A percentile compares a stretch with the other conserved stretches of the same genome.
These are phyloP conservation scores for Psilocybe azurescens DNA, from an alignment of 768 basidiomycete genomes.

Conservation along the genomic window DNA sequence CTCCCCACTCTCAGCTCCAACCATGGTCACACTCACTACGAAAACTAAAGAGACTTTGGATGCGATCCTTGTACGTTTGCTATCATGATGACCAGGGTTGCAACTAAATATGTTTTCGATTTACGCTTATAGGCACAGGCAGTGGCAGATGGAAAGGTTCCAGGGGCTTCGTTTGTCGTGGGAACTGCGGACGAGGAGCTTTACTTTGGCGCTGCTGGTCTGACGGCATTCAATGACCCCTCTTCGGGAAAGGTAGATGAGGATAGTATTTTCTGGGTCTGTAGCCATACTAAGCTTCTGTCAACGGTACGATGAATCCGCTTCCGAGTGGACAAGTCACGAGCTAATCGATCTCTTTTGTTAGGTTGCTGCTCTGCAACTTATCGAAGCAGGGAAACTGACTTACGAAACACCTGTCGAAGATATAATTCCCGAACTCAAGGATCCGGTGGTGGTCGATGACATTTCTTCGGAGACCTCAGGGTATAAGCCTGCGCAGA, in stretches of 20 bases:
- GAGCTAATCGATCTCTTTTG: background rate
- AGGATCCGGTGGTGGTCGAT: slow-evolving; percentile 28
- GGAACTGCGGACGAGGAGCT: slow-evolving; percentile 28
- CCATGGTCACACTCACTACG: slow-evolving; percentile 13
- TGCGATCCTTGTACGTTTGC: slow-evolving; percentile 17
- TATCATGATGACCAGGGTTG: background rate
- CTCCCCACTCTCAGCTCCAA: background rate
- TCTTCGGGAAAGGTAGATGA: slow-evolving; percentile 27
- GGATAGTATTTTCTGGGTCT: slow-evolving; percentile 37
- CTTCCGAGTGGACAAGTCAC: background rate
- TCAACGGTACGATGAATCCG: slow-evolving; percentile 22
- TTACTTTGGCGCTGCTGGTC: slow-evolving; percentile 29
- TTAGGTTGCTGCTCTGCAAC: slow-evolving; percentile 37
- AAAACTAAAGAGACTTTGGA: slow-evolving; percentile 18
- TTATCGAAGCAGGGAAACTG: slow-evolving; percentile 38
- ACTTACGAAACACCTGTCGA: slow-evolving; percentile 32
- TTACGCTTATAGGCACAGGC: slow-evolving; percentile 20
- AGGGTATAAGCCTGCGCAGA: slow-evolving; percentile 28
- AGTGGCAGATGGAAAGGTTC: slow-evolving; percentile 22
- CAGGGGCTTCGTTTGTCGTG: slow-evolving; percentile 31
- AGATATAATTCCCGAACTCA: slow-evolving; percentile 34
- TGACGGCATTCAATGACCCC: slow-evolving; percentile 29
- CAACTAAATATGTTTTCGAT: background rate
- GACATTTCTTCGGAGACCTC: slow-evolving; percentile 13
- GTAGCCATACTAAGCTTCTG: slow-evolving; percentile 38